phyloP scores from a whole-genome alignment of 306 rosid species.

The Phaseolus lunatus region DNA sequence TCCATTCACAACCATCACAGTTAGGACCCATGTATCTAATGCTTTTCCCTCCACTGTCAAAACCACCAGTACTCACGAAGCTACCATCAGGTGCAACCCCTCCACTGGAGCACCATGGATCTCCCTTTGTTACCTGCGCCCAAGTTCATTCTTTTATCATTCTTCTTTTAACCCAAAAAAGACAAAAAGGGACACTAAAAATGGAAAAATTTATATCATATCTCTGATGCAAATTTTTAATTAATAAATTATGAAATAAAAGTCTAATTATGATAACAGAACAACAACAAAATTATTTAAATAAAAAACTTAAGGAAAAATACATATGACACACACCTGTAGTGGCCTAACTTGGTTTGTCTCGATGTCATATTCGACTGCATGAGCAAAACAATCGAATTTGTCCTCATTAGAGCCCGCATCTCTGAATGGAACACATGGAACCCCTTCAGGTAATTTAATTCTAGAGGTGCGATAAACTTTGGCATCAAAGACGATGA shows the following conservation, averaged over 20 bases:
- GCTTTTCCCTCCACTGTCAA: slow-evolving; percentile 52
- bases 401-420: background rate
- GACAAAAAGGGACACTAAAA: background rate
- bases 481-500: slow-evolving; percentile 62
- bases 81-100: slow-evolving; percentile 73
- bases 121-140: slow-evolving; percentile 46
- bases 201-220: too few species aligned
- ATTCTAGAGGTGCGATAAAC: slow-evolving; percentile 59
- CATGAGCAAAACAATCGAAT: slow-evolving; percentile 74
- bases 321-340: slow-evolving; percentile 48
- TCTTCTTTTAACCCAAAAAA: background rate
- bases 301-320: background rate
- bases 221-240: too few species aligned
- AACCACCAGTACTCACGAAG: slow-evolving; percentile 73
- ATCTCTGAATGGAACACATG: slow-evolving; percentile 57
- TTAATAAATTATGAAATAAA: too few species aligned
- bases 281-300: background rate
- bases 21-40: slow-evolving; percentile 50
- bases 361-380: slow-evolving; percentile 63
- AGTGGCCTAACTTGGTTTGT: slow-evolving; percentile 65
- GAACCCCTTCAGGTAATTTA: slow-evolving; percentile 51
- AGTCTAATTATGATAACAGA: background rate
- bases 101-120: slow-evolving; percentile 95
- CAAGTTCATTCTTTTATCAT: background rate
- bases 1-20: slow-evolving; percentile 61